phyloP scores from a whole-genome alignment of 202 grass and related monocot genomes.

The Zizania palustris region DNA sequence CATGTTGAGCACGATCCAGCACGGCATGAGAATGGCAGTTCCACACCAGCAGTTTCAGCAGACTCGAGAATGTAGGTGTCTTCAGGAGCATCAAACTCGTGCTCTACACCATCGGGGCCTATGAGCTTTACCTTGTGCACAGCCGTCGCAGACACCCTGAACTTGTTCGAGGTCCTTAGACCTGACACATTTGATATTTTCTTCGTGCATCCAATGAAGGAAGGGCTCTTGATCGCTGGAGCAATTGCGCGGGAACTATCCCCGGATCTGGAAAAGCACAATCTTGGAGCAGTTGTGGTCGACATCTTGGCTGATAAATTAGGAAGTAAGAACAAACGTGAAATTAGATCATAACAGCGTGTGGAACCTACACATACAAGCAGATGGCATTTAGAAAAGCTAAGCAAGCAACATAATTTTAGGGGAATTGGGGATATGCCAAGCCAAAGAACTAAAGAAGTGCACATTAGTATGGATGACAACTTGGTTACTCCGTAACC shows the following conservation, averaged over 20 bases:
- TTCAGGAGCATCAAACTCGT: conserved; percentile 75
- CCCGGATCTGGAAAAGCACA: conserved; percentile 38
- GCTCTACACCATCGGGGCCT: conserved; percentile 52
- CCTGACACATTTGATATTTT: conserved; percentile 1
- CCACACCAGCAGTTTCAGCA: conserved; percentile 67
- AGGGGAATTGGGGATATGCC: background rate
- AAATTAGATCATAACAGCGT: background rate
- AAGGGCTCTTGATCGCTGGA: conserved; percentile 27
- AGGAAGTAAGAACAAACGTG: background rate
- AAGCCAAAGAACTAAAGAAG: background rate
- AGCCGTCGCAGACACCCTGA: conserved; percentile 43
- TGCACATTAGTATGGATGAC: background rate
- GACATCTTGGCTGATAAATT: conserved; percentile 39
- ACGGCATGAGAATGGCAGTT: conserved; percentile 78
- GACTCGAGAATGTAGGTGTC: conserved; percentile 85
- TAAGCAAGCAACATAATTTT: conserved; percentile 1
- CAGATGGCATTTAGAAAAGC: background rate
- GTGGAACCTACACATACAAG: background rate
- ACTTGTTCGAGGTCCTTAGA: conserved; percentile 43
- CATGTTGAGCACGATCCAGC: conserved; percentile 87
- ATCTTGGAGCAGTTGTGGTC: conserved; percentile 40
- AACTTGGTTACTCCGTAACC: too few relatives aligned
- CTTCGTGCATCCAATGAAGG: conserved; percentile 13
- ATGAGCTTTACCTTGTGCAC: conserved; percentile 80
- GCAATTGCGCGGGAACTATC: background rate